Base-by-base conservation (phyloP, 805 yeast species). In the Saccharomycopsis sp. region DNA sequence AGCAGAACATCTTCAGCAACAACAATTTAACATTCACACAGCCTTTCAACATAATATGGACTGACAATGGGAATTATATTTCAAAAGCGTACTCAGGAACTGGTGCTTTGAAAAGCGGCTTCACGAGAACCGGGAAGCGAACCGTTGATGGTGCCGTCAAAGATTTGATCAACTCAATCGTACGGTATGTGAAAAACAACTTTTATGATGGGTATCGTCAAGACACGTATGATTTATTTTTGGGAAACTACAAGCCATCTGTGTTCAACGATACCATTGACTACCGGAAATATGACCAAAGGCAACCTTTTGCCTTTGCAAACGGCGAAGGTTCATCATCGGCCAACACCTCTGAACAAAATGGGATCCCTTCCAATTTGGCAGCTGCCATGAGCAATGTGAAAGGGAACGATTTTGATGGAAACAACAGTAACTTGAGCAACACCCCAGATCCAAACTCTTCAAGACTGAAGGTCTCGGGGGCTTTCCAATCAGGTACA, bases 1-100 rank as follows among this genome's bases (percentile, higher is more conserved):
- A 16, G 17, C 7, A 9, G 5, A 15, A 15, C 8, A 23, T 10
- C 12, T 25, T n/a, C n/a, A 30, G 33, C 15, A 8, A 8, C 15
- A 33, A 9, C 17, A 12, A 15, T 8, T 22, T 15, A 23, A 23
- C 23, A 9, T 36, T 39, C 8, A 34, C 22, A 16, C n/a, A n/a
- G 7, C 33, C 36, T 38, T 89, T 88, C 69, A 87, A 87, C 60
- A 80, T 76, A 54, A 71, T 84, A 45, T 89, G 98, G 98, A 97
- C 97, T 7, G 96, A 89, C 60, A 89, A 92, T 61, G 98, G 97
- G 3, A 95, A 89, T 62, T 85, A 80, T 18, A 96, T 89, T 13
- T 80, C 94, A 37, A 69, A 71, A 42, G 76, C 95, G 1, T 89
- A 89, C 61, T 85, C 96, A 3, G 97, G 97, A 33, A 89, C 98